Conservation (phyloP, 306 rosid species). For the Castanospermum australe region DNA sequence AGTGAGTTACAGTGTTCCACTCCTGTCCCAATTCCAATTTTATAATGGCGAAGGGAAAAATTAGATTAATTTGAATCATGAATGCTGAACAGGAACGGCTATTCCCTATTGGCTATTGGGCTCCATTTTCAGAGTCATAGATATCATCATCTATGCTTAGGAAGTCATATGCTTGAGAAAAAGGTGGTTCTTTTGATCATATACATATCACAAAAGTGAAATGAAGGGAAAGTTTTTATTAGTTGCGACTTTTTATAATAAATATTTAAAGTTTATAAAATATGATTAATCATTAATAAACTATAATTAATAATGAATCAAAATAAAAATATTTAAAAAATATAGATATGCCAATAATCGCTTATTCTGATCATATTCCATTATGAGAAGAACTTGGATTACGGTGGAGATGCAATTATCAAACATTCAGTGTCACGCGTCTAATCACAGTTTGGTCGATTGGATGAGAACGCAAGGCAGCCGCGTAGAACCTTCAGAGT, state of each 20-base stretch:
- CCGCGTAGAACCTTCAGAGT: neutral
- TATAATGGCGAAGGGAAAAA: neutral
- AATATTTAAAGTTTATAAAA: too few relatives aligned
- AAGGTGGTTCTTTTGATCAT: neutral
- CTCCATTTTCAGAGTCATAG: neutral
- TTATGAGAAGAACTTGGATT: slow-evolving; percentile 10
- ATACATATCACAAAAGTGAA: too few relatives aligned
- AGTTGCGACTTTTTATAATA: too few relatives aligned
- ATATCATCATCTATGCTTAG: neutral
- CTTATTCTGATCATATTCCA: slow-evolving; percentile 27
- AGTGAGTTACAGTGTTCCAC: neutral
- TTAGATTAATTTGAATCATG: neutral
- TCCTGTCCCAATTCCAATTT: neutral
- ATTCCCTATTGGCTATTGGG: neutral
- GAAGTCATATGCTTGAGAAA: slow-evolving; percentile 22
- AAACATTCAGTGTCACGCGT: slow-evolving; percentile 46
- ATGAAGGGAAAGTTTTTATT: too few relatives aligned
- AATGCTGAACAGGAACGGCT: neutral
- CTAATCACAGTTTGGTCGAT: slow-evolving; percentile 37
- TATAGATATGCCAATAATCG: too few relatives aligned
- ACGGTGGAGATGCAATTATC: slow-evolving; percentile 26
- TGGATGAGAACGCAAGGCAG: slow-evolving; percentile 21
- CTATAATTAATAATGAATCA: too few relatives aligned
- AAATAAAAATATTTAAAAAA: too few relatives aligned
- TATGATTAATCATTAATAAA: too few relatives aligned